Evolutionary conservation across 768 basidiomycete species (phyloP).

Genomic region (Lactarius evosmus): DNA sequence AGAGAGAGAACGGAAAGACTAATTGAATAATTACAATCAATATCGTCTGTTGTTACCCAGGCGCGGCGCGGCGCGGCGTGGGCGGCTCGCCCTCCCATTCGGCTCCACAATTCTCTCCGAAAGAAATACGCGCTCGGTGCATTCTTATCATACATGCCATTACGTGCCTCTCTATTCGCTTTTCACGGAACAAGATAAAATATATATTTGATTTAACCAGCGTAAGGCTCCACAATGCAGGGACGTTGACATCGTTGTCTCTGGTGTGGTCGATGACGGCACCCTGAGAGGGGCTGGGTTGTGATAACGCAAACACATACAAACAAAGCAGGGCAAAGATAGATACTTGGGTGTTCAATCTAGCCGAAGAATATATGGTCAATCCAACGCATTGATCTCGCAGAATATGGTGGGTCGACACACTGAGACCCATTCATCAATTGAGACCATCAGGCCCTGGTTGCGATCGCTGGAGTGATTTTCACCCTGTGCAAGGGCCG

Average conservation of each 20-base stretch:
- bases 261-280: too few relatives aligned
- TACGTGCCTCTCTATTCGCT: slow-evolving; percentile 4
- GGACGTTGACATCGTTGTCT: neutral
- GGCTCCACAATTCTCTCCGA: slow-evolving; percentile 21
- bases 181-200: neutral
- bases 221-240: too few relatives aligned
- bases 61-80: neutral
- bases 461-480: neutral
- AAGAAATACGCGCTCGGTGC: neutral
- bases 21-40: neutral
- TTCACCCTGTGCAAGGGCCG: neutral
- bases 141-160: neutral
- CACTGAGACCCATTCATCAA: neutral
- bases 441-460: neutral
- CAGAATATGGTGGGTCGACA: neutral
- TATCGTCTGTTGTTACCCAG: neutral
- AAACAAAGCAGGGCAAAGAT: too few relatives aligned
- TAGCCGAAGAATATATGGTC: neutral
- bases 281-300: neutral
- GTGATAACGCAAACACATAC: neutral
- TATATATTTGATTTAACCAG: neutral
- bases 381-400: neutral
- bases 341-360: neutral
- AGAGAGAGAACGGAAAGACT: neutral
- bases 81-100: neutral